These are phyloP conservation scores for Cercophora samala DNA, from an alignment of 495 filamentous ascomycete species.

Conservation along the genomic window DNA sequence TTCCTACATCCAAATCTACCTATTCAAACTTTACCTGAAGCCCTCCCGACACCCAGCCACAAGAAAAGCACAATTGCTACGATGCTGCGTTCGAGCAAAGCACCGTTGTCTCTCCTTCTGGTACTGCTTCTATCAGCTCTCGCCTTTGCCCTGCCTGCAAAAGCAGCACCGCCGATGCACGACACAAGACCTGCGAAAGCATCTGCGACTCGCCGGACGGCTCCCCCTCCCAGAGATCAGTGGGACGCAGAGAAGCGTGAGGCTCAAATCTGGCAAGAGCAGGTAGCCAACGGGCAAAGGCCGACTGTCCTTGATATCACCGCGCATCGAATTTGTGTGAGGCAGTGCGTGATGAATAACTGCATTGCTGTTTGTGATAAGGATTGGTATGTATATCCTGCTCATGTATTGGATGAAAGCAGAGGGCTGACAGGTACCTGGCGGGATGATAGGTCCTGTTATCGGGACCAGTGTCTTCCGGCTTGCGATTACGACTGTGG, in stretches of 20 bases:
- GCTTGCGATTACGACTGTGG: background rate
- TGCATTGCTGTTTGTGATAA: background rate
- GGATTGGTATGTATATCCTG: background rate
- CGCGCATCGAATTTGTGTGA: background rate
- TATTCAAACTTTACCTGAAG: no score
- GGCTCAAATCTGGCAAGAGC: background rate
- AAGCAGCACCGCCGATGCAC: background rate
- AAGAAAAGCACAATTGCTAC: background rate
- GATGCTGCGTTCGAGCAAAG: no score
- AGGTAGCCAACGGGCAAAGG: background rate
- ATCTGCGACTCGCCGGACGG: background rate
- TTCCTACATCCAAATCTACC: no score
- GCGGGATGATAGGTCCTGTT: background rate
- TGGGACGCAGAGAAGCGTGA: background rate
- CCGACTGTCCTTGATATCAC: background rate
- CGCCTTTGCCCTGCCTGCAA: background rate
- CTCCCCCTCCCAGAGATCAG: background rate
- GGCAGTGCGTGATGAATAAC: background rate
- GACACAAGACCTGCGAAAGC: background rate
- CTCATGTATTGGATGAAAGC: background rate
- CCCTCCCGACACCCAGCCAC: no score
- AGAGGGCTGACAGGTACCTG: background rate
- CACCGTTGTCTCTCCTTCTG: background rate
- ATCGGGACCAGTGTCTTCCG: background rate
- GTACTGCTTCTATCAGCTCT: background rate